These are phyloP conservation scores for Eutrema japonicum DNA, from an alignment of 345 rosid species.

Conservation along the genomic window DNA sequence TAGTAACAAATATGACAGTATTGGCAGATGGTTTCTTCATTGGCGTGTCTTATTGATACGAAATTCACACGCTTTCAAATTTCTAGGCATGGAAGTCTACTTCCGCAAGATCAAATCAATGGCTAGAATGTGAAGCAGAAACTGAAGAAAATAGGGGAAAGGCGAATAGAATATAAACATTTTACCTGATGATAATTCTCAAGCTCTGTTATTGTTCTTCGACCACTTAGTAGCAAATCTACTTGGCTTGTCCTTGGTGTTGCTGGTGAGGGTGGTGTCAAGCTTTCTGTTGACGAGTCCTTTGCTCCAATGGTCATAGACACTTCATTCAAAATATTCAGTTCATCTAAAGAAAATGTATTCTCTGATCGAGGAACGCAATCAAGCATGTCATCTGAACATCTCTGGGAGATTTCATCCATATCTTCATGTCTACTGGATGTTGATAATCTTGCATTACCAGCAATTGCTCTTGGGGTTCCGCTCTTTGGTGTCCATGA, in stretches of 20 bases:
- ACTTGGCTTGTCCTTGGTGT: slow-evolving; percentile 80
- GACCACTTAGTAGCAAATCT: slow-evolving; percentile 74
- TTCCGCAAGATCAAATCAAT: slow-evolving; percentile 1
- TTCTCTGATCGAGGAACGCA: slow-evolving; percentile 60
- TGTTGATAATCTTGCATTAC: slow-evolving; percentile 47
- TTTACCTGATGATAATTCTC: slow-evolving; percentile 83
- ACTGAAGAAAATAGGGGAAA: background rate
- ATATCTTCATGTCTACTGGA: slow-evolving; percentile 52
- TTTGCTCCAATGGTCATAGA: slow-evolving; percentile 58
- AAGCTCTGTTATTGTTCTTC: slow-evolving; percentile 74
- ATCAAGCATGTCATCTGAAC: slow-evolving; percentile 67
- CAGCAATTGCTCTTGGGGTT: slow-evolving; percentile 59
- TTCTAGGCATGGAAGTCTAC: slow-evolving; percentile 9
- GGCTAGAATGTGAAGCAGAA: background rate
- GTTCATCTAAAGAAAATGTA: slow-evolving; percentile 57
- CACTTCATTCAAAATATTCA: slow-evolving; percentile 50
- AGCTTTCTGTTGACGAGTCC: slow-evolving; percentile 72
- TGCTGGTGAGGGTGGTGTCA: slow-evolving; percentile 89
- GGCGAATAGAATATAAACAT: slow-evolving; percentile 5
- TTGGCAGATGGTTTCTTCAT: background rate
- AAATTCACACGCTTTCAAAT: background rate
- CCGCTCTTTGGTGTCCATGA: slow-evolving; percentile 82
- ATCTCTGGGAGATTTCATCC: slow-evolving; percentile 53
- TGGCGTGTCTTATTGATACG: background rate
- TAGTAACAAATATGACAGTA: background rate